Evolutionary conservation across 805 yeast species (phyloP), one percentile per base, ranked within the genome.

Genomic region (Ogataea saltuana): DNA sequence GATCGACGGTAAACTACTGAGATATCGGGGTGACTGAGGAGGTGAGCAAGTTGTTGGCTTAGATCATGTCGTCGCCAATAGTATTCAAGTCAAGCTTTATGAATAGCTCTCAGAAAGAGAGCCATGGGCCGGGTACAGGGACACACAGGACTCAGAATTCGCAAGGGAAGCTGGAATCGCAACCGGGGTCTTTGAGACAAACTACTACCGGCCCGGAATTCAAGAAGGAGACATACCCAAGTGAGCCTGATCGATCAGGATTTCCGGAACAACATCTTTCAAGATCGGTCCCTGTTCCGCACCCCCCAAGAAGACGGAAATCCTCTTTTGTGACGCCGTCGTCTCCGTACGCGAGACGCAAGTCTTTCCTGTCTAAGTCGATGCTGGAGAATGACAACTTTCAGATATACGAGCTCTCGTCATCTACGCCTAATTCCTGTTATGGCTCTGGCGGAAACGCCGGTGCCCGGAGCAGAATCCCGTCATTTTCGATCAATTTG

Each of bases 381-480:
- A 81, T 81, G 85, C 63, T 80, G 23, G 69, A 73, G 22, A 69
- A 73, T 55, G 88, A 81, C 53, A 70, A 72, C 40, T 74, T 71
- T 45, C 69, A 76, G 21, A 74, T 78, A 3, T 81, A 81, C 49
- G 81, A 80, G 53, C 42, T 64, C 2, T 48, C 61, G 3, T 50
- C 54, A 6, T 71, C 68, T 13, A 30, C 44, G 11, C 49, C 46
- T 10, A 36, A 36, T n/a, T 45, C 50, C 19, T 42, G 35, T 31
- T 37, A 34, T 25, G 30, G 38, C 16, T 37, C 49, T 12, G 47
- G 39, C 8, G 46, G 39, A 4, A 35, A 33, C 25, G 16, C 49
- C 12, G 18, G 41, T 13, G 34, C 16, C 17, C 39, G 50, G 21
- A 49, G 48, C 30, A 48, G 57, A 22, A 52, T 59, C n/a, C 64